Conservation (phyloP, 306 rosid species). For the Dalbergia cultrata region DNA sequence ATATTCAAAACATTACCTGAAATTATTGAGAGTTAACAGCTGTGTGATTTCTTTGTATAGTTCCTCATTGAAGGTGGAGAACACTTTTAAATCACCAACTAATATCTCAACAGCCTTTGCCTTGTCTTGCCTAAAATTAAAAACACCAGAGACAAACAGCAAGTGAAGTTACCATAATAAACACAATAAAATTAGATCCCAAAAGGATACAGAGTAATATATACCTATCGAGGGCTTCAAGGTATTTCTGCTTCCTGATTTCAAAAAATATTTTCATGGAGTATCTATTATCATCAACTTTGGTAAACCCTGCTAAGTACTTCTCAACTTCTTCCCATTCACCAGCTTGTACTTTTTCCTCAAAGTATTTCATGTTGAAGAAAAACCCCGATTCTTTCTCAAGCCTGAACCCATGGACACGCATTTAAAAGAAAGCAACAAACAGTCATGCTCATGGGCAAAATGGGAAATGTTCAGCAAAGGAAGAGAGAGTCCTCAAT, state of each 20-base stretch:
- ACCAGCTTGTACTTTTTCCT: slow-evolving; percentile 86
- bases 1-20: slow-evolving; percentile 68
- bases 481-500: background rate
- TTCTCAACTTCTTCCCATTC: slow-evolving; percentile 95
- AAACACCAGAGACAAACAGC: slow-evolving; percentile 26
- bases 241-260: slow-evolving; percentile 91
- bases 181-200: background rate
- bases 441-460: background rate
- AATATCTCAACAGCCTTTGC: slow-evolving; percentile 81
- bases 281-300: slow-evolving; percentile 89
- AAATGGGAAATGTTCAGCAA: slow-evolving; percentile 3
- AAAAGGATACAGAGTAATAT: slow-evolving; percentile 35
- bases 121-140: slow-evolving; percentile 70
- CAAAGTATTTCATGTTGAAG: slow-evolving; percentile 94
- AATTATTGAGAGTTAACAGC: slow-evolving; percentile 77
- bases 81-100: slow-evolving; percentile 78
- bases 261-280: slow-evolving; percentile 93
- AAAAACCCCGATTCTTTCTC: slow-evolving; percentile 93
- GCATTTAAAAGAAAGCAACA: background rate
- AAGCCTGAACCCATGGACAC: slow-evolving; percentile 56
- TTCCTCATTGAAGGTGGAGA: slow-evolving; percentile 83
- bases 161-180: slow-evolving; percentile 38
- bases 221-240: slow-evolving; percentile 96
- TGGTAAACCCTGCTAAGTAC: slow-evolving; percentile 85
- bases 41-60: slow-evolving; percentile 89